These are phyloP conservation scores for Lasiodiplodia gonubiensis DNA, from an alignment of 2,329 filamentous ascomycete species.

Conservation along the genomic window DNA sequence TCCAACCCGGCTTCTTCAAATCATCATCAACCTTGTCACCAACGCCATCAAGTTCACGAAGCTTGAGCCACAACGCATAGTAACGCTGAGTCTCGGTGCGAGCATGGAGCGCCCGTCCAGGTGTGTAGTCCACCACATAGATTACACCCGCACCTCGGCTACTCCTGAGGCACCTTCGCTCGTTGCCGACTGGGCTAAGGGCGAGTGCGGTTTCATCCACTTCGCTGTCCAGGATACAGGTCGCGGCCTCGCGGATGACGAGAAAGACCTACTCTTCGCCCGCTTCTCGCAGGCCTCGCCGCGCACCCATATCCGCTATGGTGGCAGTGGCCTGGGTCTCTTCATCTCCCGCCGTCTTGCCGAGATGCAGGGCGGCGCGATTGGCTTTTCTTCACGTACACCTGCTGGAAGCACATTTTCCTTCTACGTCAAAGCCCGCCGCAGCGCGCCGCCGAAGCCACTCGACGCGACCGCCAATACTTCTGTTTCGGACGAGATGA, in stretches of 20 bases:
- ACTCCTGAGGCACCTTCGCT: constrained; percentile 20
- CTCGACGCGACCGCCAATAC: background rate
- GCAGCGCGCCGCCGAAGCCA: constrained; percentile 30
- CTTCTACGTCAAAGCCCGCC: constrained; percentile 50
- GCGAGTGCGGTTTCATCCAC: constrained; percentile 45
- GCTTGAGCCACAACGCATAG: constrained; percentile 40
- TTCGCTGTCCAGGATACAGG: constrained; percentile 49
- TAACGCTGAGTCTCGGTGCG: constrained; percentile 49
- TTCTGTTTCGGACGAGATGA: background rate
- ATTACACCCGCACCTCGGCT: constrained; percentile 24
- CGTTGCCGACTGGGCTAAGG: constrained; percentile 42
- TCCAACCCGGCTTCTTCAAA: constrained; percentile 51
- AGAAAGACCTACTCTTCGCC: constrained; percentile 41
- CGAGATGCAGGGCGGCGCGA: constrained; percentile 54
- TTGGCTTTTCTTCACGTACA: constrained; percentile 49
- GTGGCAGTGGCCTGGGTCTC: constrained; percentile 52
- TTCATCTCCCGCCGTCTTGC: constrained; percentile 55
- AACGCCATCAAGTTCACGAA: constrained; percentile 57
- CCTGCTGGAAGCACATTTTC: constrained; percentile 50
- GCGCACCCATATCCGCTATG: constrained; percentile 49
- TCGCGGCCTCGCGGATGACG: constrained; percentile 45
- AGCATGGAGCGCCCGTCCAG: constrained; percentile 8
- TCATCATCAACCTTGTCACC: constrained; percentile 51
- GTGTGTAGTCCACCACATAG: background rate
- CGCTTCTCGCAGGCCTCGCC: constrained; percentile 44